Percentiles rank a stretch among this genome's conserved stretches.
Conservation (phyloP, 345 rosid genomes). For the Mallotus nudiflorus region DNA sequence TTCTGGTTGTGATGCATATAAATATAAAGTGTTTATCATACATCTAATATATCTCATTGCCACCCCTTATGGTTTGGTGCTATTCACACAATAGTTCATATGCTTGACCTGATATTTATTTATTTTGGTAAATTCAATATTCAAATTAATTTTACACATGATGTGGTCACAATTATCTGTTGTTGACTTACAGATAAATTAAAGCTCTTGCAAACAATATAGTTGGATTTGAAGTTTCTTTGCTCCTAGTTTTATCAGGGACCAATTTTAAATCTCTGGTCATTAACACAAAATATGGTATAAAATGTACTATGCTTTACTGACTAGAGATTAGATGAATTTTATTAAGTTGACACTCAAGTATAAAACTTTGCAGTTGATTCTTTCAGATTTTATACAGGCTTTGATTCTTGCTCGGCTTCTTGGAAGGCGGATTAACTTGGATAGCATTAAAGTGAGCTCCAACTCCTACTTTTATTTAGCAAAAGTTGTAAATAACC, state of each 20-base stretch:
- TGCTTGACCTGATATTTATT: constrained; percentile 1
- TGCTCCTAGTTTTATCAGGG: not conserved
- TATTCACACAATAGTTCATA: constrained; percentile 1
- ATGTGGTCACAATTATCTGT: not conserved
- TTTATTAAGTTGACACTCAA: not conserved
- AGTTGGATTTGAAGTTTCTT: constrained; percentile 13
- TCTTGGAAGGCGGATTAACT: constrained; percentile 63
- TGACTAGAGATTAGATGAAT: constrained; percentile 1
- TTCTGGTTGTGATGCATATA: constrained; percentile 8
- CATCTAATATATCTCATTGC: constrained; percentile 1
- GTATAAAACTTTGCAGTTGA: not conserved
- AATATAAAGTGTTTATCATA: constrained; percentile 11
- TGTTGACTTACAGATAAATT: not conserved
- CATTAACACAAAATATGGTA: not conserved
- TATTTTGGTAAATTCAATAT: not conserved
- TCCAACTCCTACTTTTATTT: constrained; percentile 11
- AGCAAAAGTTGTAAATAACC: not conserved
- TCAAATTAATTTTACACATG: not conserved
- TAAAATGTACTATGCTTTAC: not conserved
- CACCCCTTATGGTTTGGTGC: not conserved
- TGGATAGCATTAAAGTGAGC: constrained; percentile 71
- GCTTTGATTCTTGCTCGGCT: constrained; percentile 91
- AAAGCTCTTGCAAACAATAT: not conserved
- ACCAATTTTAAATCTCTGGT: not conserved
- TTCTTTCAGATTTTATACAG: constrained; percentile 43